phyloP scores from a whole-genome alignment of 2,329 filamentous ascomycete genomes.

The Cercospora sojina region DNA sequence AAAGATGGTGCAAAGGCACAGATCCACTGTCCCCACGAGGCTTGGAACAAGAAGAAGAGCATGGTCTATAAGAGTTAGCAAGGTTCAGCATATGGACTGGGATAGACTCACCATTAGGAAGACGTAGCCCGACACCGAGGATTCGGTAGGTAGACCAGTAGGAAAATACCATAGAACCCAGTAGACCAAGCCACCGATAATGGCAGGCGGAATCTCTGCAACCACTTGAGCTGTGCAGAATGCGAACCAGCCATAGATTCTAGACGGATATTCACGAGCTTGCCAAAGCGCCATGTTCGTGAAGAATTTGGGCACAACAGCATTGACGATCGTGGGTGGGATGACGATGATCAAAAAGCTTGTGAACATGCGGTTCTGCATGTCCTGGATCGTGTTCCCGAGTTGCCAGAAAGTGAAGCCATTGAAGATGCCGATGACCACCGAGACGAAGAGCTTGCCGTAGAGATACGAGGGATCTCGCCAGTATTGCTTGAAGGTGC shows the following conservation, averaged over 20 bases:
- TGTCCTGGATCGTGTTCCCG: constrained; percentile 62
- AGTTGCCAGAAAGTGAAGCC: constrained; percentile 75
- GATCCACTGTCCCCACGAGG: constrained; percentile 80
- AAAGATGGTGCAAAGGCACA: constrained; percentile 77
- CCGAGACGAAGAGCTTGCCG: constrained; percentile 69
- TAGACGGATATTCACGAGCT: constrained; percentile 68
- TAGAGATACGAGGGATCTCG: constrained; percentile 74
- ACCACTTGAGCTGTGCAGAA: constrained; percentile 73
- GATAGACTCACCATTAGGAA: constrained; percentile 62
- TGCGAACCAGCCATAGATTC: constrained; percentile 75
- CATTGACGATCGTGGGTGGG: constrained; percentile 70
- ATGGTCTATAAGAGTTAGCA: constrained; percentile 46
- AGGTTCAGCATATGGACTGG: background rate
- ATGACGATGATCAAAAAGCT: constrained; percentile 59
- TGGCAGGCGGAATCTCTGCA: constrained; percentile 68
- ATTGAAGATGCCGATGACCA: constrained; percentile 74
- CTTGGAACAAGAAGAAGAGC: constrained; percentile 74
- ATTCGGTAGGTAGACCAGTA: constrained; percentile 65
- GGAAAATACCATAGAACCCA: constrained; percentile 77
- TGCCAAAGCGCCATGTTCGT: constrained; percentile 71
- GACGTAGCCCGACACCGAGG: constrained; percentile 67
- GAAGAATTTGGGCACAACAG: constrained; percentile 75
- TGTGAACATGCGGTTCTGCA: constrained; percentile 78
- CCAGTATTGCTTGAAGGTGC: constrained; percentile 66
- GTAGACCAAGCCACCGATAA: constrained; percentile 65